These are phyloP conservation scores for Kandelia obovata DNA, from an alignment of 345 rosid species.

Conservation along the genomic window DNA sequence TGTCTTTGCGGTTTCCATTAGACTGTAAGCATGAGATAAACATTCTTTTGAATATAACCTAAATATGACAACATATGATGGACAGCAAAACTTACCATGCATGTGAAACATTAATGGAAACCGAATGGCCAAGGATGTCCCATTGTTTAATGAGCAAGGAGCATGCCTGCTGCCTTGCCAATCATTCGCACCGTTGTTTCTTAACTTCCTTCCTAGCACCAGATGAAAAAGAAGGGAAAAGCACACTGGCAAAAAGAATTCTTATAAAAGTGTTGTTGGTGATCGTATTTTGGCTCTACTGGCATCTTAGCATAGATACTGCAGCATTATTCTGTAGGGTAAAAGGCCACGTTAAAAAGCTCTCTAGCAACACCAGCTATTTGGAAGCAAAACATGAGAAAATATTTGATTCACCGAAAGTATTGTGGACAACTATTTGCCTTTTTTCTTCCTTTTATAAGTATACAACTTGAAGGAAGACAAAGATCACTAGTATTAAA, in stretches of 20 bases:
- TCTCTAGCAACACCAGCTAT: slow-evolving; percentile 97
- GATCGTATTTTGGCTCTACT: slow-evolving; percentile 9
- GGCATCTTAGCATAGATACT: slow-evolving; percentile 82
- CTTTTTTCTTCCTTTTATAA: background rate
- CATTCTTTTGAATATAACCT: no score
- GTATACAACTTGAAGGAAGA: background rate
- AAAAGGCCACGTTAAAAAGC: slow-evolving; percentile 88
- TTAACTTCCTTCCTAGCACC: slow-evolving; percentile 81
- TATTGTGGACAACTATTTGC: background rate
- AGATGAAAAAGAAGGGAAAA: slow-evolving; percentile 11
- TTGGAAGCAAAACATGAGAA: background rate
- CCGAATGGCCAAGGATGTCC: slow-evolving; percentile 69
- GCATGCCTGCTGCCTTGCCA: slow-evolving; percentile 96
- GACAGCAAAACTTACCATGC: slow-evolving; percentile 61
- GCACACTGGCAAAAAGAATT: background rate
- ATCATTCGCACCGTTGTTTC: slow-evolving; percentile 89
- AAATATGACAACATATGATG: no score
- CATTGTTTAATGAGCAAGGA: slow-evolving; percentile 64
- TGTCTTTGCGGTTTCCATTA: background rate
- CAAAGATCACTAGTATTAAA: background rate
- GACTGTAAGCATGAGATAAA: no score
- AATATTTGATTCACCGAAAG: slow-evolving; percentile 6
- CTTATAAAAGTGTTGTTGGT: slow-evolving; percentile 8
- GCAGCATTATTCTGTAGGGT: slow-evolving; percentile 97
- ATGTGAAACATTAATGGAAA: slow-evolving; percentile 71